A percentile compares a stretch with the other conserved stretches of the same genome.
Conservation (phyloP, 2,329 filamentous ascomycete species). For the Epichloe bromicola region DNA sequence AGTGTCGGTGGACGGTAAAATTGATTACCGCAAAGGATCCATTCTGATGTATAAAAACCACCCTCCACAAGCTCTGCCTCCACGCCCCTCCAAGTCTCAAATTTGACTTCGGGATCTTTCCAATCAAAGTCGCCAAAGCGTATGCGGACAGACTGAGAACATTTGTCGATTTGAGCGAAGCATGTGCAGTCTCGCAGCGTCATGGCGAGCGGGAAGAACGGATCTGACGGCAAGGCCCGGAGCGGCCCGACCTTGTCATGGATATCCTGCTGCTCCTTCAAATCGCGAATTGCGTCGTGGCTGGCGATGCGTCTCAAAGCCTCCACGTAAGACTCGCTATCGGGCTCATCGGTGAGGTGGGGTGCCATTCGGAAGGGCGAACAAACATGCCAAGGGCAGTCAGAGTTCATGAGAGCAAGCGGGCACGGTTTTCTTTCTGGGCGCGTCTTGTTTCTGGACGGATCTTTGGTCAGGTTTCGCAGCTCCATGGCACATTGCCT, state of each 20-base stretch:
- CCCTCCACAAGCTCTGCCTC: conserved; percentile 51
- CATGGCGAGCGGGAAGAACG: conserved; percentile 57
- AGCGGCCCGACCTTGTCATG: conserved; percentile 33
- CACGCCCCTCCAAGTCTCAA: conserved; percentile 52
- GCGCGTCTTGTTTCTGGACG: conserved; percentile 19
- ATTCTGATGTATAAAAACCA: conserved; percentile 52
- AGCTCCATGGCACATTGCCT: conserved; percentile 55
- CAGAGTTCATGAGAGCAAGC: conserved; percentile 44
- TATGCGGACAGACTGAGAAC: conserved; percentile 29
- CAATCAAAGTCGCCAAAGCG: conserved; percentile 66
- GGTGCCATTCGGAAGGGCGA: conserved; percentile 29
- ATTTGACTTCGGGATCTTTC: conserved; percentile 55
- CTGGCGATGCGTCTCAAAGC: conserved; percentile 18
- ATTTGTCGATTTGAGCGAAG: conserved; percentile 45
- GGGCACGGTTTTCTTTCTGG: conserved; percentile 45
- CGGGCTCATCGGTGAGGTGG: conserved; percentile 16
- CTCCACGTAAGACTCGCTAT: conserved; percentile 15
- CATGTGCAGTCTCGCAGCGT: conserved; percentile 69
- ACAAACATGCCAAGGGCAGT: conserved; percentile 29
- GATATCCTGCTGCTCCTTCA: conserved; percentile 25
- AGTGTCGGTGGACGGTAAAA: conserved; percentile 24
- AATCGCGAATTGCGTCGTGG: conserved; percentile 21
- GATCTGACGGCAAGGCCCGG: conserved; percentile 24
- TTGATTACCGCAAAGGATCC: conserved; percentile 20
- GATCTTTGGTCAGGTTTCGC: conserved; percentile 21